Evolutionary conservation across 164 flowering plant genomes (phyloP).

Genomic region (Nymphaea colorata): DNA sequence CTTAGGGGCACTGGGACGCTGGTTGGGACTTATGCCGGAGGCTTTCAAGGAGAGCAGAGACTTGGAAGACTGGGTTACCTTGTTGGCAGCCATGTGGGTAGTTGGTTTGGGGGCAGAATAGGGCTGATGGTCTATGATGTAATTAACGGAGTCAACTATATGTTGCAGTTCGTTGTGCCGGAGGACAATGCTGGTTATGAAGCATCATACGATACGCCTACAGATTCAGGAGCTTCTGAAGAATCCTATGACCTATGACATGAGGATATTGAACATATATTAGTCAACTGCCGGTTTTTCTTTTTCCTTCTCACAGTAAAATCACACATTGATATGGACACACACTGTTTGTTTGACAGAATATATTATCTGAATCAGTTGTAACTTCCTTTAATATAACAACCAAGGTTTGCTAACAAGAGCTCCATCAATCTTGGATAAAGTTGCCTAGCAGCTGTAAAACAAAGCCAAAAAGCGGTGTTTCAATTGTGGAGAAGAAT

Average conservation of each 20-base stretch:
- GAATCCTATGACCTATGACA: neutral
- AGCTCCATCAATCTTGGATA: too few relatives aligned
- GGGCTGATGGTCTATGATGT: slow-evolving; percentile 91
- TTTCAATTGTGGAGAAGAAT: too few relatives aligned
- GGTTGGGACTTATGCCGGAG: slow-evolving; percentile 66
- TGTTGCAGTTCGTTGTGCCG: slow-evolving; percentile 31
- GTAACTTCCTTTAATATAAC: too few relatives aligned
- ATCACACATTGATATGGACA: too few relatives aligned
- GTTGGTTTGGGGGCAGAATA: slow-evolving; percentile 84
- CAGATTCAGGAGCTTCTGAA: slow-evolving; percentile 13
- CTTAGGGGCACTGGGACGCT: slow-evolving; percentile 82
- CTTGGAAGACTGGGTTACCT: slow-evolving; percentile 84
- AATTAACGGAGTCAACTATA: slow-evolving; percentile 54
- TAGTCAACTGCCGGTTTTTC: too few relatives aligned
- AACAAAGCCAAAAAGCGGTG: too few relatives aligned
- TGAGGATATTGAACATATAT: neutral
- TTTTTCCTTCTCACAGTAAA: too few relatives aligned
- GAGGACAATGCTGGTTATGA: slow-evolving; percentile 18
- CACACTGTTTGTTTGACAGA: too few relatives aligned
- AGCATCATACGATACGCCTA: slow-evolving; percentile 22
- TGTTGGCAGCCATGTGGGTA: slow-evolving; percentile 77
- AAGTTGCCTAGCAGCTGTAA: too few relatives aligned
- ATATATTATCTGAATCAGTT: too few relatives aligned
- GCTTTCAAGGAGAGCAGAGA: slow-evolving; percentile 51
- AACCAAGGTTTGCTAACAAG: too few relatives aligned